These are phyloP conservation scores for Talaromyces stipitatus DNA, from an alignment of 495 filamentous ascomycete genomes.

Conservation along the genomic window DNA sequence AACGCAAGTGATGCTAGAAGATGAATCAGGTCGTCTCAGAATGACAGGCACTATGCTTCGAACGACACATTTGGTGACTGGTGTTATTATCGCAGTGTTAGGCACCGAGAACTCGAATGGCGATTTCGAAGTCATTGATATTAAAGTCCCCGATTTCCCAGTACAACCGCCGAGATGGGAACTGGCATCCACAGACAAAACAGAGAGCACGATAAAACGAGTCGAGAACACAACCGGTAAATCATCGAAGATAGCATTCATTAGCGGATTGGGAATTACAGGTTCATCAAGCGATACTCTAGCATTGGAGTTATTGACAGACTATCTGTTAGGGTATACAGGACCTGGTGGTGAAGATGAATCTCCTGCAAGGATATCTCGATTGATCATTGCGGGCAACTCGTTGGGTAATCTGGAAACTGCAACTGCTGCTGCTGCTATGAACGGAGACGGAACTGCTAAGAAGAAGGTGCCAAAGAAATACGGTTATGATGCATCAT, in stretches of 20 bases:
- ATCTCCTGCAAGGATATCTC: constrained; percentile 55
- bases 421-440: constrained; percentile 14
- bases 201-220: constrained; percentile 34
- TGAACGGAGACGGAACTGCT: constrained; percentile 20
- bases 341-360: constrained; percentile 46
- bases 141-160: constrained; percentile 78
- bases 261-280: constrained; percentile 80
- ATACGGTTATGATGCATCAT: constrained; percentile 86
- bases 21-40: constrained; percentile 88
- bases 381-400: constrained; percentile 87
- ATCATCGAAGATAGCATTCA: constrained; percentile 70
- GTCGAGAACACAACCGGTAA: constrained; percentile 14
- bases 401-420: constrained; percentile 58
- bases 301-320: constrained; percentile 67
- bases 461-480: constrained; percentile 59
- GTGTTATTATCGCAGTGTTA: constrained; percentile 82
- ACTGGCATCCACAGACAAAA: constrained; percentile 28
- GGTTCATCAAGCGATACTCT: constrained; percentile 65
- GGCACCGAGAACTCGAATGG: constrained; percentile 89
- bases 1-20: constrained; percentile 77
- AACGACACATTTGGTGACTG: constrained; percentile 70
- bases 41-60: constrained; percentile 62
- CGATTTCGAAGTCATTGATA: constrained; percentile 85
- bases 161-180: constrained; percentile 76
- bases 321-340: constrained; percentile 83